A percentile compares a stretch with the other conserved stretches of the same genome.
These are phyloP conservation scores for Aureobasidium sp. DNA, from an alignment of 2,329 filamentous ascomycete genomes.

Conservation along the genomic window DNA sequence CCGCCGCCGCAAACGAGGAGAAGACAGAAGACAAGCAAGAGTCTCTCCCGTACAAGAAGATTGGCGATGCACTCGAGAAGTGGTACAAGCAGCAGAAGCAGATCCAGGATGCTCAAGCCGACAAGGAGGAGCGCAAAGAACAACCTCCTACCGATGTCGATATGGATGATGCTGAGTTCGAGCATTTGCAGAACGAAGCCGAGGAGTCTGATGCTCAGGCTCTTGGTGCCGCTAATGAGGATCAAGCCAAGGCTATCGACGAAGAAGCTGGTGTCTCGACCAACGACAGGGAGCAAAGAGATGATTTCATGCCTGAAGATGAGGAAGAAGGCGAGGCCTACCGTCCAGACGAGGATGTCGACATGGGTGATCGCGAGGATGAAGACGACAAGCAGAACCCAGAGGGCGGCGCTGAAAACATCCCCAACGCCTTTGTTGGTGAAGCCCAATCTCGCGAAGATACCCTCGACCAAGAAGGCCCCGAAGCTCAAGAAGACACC, in stretches of 20 bases:
- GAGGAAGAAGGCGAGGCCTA: slow-evolving; percentile 21
- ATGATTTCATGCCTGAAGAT: slow-evolving; percentile 23
- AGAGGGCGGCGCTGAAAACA: slow-evolving; percentile 21
- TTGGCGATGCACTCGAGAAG: slow-evolving; percentile 84
- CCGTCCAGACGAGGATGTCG: slow-evolving; percentile 30
- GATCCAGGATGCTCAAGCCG: slow-evolving; percentile 46
- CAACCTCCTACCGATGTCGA: slow-evolving; percentile 54
- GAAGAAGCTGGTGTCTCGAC: slow-evolving; percentile 80
- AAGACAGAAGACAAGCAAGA: slow-evolving; percentile 12
- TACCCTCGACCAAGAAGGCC: slow-evolving; percentile 18
- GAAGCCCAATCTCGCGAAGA: slow-evolving; percentile 31
- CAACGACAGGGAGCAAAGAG: slow-evolving; percentile 37
- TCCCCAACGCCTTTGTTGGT: slow-evolving; percentile 37
- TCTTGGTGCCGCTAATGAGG: slow-evolving; percentile 77
- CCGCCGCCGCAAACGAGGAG: slow-evolving; percentile 10
- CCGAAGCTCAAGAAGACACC: slow-evolving; percentile 18
- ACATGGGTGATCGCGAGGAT: slow-evolving; percentile 22
- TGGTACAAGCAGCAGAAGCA: slow-evolving; percentile 87
- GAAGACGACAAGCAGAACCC: slow-evolving; percentile 20
- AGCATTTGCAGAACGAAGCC: slow-evolving; percentile 82
- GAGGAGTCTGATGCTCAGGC: slow-evolving; percentile 81
- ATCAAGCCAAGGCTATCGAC: slow-evolving; percentile 78
- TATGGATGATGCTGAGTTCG: slow-evolving; percentile 74
- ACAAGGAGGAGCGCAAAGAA: slow-evolving; percentile 44
- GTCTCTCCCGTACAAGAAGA: slow-evolving; percentile 76